Evolutionary conservation across 257 asterid genomes (phyloP).

Genomic region (Plantago major): DNA sequence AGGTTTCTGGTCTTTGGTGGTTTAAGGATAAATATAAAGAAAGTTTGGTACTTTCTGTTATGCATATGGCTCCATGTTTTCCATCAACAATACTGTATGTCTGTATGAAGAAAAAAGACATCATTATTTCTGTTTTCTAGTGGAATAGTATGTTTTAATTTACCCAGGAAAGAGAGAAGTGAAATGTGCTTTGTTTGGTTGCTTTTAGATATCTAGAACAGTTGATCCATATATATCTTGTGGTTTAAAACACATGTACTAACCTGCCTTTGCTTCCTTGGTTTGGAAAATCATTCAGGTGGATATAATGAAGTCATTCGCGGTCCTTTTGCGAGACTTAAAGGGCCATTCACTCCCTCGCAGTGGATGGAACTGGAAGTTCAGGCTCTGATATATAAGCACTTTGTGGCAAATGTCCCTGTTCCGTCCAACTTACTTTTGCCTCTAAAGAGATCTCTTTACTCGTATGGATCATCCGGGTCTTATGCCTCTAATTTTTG

Average conservation of each 20-base stretch:
- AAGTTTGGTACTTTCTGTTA: constrained; percentile 1
- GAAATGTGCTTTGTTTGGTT: too few relatives aligned
- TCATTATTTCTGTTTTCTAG: neutral
- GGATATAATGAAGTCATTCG: constrained; percentile 38
- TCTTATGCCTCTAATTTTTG: constrained; percentile 60
- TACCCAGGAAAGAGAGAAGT: too few relatives aligned
- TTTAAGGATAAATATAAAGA: neutral
- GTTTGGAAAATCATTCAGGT: constrained; percentile 22
- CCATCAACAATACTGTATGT: neutral
- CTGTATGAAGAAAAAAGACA: neutral
- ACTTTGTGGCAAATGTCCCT: constrained; percentile 73
- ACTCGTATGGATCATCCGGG: constrained; percentile 51
- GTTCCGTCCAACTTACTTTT: constrained; percentile 71
- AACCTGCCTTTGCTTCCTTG: constrained; percentile 18
- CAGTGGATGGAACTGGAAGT: constrained; percentile 95
- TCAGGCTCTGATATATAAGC: constrained; percentile 87
- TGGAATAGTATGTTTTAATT: too few relatives aligned
- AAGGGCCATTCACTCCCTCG: constrained; percentile 82
- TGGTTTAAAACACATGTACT: neutral
- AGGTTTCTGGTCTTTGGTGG: constrained; percentile 12
- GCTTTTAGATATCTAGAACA: too few relatives aligned
- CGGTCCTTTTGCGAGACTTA: constrained; percentile 46
- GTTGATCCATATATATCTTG: too few relatives aligned
- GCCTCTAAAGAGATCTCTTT: constrained; percentile 66
- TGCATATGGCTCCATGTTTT: neutral